Base-by-base conservation (phyloP, 768 basidiomycete species). In the Lyophyllum semitale region DNA sequence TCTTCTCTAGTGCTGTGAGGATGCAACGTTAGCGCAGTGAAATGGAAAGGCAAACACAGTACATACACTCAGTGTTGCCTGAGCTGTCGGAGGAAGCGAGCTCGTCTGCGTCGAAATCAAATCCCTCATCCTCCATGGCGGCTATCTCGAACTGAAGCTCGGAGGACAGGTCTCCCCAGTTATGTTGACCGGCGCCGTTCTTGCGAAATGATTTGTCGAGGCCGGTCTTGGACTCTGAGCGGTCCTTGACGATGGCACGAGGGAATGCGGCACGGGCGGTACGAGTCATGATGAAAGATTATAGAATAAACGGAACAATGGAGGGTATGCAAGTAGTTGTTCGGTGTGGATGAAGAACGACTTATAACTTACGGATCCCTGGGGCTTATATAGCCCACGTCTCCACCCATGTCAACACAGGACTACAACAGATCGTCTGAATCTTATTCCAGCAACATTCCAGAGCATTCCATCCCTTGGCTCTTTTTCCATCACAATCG, bases 161-260 rank as follows among this genome's bases (percentile, higher is more conserved):
- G 63, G 90, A 77, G 2, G 71, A 72, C 59, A 90, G 68, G 52
- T 79, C 81, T 55, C 93, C 93, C 93, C 93, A 96, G 75, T 91
- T 93, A 74, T 94, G 85, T 8, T 80, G 77, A 30, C 93, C 93
- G 25, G 83, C 85, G 52, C 93, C 93, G 57, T 83, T 78, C 75
- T 94, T 94, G 73, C 85, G 87, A 54, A 88, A 62, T 62, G 80
- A 81, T 64, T 80, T 81, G 78, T 87, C 84, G 54, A 87, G 78
- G 50, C 92, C 93, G 37, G 85, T 82, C 73, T 86, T 89, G 66
- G 86, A 84, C 75, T 87, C 83, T 15, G 89, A 89, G 65, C 90
- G 88, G 73, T 93, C 91, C 74, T 83, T 87, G 58, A 80, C 58
- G 63, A 91, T 72, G 43, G 91, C 91, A 56, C 85, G 83, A 48